Conservation (phyloP, 192 early-diverging fungal species). For the Mortierella antarctica region DNA sequence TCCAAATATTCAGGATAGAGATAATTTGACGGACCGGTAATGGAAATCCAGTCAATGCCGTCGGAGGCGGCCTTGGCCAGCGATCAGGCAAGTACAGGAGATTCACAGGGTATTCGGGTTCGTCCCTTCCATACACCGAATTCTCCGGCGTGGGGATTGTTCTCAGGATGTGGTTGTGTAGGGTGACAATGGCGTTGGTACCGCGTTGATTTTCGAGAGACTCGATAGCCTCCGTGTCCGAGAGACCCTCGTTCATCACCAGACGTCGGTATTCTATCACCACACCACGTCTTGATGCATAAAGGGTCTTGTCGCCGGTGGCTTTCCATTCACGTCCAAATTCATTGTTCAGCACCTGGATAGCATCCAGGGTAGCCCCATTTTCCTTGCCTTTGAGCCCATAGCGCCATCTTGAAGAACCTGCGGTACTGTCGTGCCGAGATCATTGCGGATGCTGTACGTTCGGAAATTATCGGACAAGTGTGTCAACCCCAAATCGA, state of each 20-base stretch:
- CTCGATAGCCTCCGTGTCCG: conserved; percentile 1
- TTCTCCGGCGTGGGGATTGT: background rate
- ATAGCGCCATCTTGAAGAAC: conserved; percentile 5
- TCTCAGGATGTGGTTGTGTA: background rate
- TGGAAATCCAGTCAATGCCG: background rate
- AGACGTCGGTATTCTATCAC: background rate
- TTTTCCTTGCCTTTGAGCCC: background rate
- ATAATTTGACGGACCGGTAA: background rate
- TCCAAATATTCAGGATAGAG: conserved; percentile 5
- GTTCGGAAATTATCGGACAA: conserved; percentile 1
- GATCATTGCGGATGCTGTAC: background rate
- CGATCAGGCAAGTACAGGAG: background rate
- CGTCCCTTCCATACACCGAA: background rate
- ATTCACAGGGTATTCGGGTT: background rate
- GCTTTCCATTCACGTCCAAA: background rate
- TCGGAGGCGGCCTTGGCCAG: background rate
- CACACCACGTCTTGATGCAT: background rate
- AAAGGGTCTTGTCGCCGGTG: background rate
- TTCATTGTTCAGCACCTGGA: background rate
- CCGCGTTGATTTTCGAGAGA: background rate
- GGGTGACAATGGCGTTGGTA: background rate
- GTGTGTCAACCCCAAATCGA: background rate
- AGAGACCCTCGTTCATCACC: background rate
- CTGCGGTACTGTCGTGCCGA: background rate
- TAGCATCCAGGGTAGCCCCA: background rate